A percentile compares a stretch with the other conserved stretches of the same genome.
Conservation (phyloP, 164 flowering plant genomes). For the Vitis vinifera region DNA sequence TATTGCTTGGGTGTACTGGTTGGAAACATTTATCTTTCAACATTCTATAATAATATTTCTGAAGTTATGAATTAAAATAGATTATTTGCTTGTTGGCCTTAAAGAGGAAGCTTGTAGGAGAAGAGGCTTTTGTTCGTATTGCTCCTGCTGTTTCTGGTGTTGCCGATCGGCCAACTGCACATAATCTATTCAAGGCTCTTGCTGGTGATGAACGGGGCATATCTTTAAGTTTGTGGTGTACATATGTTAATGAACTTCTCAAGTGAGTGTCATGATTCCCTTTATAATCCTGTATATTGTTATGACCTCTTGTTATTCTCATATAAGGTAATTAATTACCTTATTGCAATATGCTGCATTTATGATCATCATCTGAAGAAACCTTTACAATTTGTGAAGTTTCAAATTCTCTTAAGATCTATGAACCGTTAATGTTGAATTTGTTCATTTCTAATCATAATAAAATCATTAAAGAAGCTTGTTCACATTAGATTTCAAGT, state of each 20-base stretch:
- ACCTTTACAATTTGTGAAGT: background rate
- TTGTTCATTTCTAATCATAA: background rate
- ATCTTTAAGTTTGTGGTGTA: slow-evolving; percentile 65
- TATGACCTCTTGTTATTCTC: background rate
- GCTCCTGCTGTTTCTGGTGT: slow-evolving; percentile 92
- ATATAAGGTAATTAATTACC: background rate
- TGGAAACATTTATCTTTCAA: background rate
- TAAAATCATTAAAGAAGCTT: too few species aligned
- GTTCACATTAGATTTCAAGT: too few species aligned
- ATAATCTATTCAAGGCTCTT: slow-evolving; percentile 86
- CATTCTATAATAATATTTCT: background rate
- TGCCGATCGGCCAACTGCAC: slow-evolving; percentile 85
- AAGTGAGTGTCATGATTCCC: slow-evolving; percentile 49
- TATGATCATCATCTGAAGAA: background rate
- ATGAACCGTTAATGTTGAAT: background rate
- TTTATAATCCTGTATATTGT: background rate
- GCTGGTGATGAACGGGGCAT: slow-evolving; percentile 70
- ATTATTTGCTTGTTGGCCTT: slow-evolving; percentile 18
- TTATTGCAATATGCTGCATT: background rate
- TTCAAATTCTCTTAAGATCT: too few species aligned
- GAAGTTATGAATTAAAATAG: slow-evolving; percentile 5
- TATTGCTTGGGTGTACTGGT: background rate
- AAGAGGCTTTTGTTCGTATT: slow-evolving; percentile 87
- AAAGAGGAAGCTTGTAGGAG: slow-evolving; percentile 63
- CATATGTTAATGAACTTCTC: slow-evolving; percentile 68